phyloP scores from a whole-genome alignment of 2,329 filamentous ascomycete species.

The Verticillium albo-atrum region DNA sequence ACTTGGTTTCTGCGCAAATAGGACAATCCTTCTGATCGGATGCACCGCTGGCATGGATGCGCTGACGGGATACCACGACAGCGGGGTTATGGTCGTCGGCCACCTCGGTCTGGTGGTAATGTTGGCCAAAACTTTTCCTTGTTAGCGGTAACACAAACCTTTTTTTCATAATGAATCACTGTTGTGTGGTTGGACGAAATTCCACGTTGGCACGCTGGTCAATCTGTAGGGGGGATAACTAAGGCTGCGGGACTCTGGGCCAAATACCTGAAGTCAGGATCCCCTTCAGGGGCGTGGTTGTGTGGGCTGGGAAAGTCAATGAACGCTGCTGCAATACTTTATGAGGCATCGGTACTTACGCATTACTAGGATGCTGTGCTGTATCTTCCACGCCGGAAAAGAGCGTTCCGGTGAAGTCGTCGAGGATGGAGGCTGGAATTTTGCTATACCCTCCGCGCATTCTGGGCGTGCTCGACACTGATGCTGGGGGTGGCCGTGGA shows the following conservation, averaged over 20 bases:
- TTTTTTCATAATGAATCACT: no score
- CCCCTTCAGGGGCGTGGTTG: not conserved
- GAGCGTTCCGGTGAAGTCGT: constrained; percentile 5
- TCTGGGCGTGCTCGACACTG: not conserved
- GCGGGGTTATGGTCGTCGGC: constrained; percentile 11
- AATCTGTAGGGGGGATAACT: no score
- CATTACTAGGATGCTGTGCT: not conserved
- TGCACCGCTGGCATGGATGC: constrained; percentile 16
- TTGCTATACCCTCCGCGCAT: not conserved
- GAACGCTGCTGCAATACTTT: not conserved
- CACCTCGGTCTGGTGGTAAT: constrained; percentile 22
- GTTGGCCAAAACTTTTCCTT: constrained; percentile 24
- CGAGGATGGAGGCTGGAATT: constrained; percentile 10
- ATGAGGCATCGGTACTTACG: not conserved
- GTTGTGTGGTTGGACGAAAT: no score
- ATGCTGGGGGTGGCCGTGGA: not conserved
- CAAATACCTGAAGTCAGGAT: not conserved
- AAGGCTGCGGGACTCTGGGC: not conserved
- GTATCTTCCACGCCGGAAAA: not conserved
- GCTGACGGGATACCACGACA: constrained; percentile 24
- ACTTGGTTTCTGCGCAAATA: constrained; percentile 30
- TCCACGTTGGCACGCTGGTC: no score
- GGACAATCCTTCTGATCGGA: constrained; percentile 24
- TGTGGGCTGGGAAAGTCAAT: no score
- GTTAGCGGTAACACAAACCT: not conserved